Evolutionary conservation across 148 eudicot species (phyloP).

Genomic region (Rheum nobile): DNA sequence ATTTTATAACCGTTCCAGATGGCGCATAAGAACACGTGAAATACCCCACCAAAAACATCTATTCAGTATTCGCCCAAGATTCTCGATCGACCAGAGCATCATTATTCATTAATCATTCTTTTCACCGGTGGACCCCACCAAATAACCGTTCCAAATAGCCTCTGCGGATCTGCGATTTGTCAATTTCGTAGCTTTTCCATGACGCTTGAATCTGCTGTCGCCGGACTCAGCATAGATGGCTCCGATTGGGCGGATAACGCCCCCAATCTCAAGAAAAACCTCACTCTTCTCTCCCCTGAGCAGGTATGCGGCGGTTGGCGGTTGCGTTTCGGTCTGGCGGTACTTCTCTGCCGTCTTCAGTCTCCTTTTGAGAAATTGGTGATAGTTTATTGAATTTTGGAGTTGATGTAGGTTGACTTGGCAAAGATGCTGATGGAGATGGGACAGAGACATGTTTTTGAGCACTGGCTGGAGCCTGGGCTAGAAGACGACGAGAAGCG

Average conservation of each 20-base stretch:
- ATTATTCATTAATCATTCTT: neutral
- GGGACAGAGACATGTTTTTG: constrained; percentile 67
- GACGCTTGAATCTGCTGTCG: constrained; percentile 27
- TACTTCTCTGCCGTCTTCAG: neutral
- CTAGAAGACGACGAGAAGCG: constrained; percentile 63
- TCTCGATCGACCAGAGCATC: neutral
- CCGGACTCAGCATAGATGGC: constrained; percentile 28
- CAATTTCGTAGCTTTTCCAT: constrained; percentile 2
- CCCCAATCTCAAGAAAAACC: constrained; percentile 47
- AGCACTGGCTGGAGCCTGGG: constrained; percentile 70
- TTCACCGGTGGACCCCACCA: neutral
- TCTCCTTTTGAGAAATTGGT: neutral
- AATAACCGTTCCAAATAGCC: neutral
- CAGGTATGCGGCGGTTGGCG: constrained; percentile 26
- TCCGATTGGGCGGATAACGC: constrained; percentile 25
- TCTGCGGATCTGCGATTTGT: constrained; percentile 6
- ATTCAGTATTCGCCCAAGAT: neutral
- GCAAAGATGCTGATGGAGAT: constrained; percentile 61
- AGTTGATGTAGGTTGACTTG: constrained; percentile 39
- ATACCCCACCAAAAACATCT: neutral
- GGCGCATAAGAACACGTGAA: neutral
- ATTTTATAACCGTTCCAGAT: no score
- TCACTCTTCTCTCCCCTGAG: constrained; percentile 42
- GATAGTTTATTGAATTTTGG: neutral
- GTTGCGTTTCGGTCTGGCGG: neutral